phyloP scores from a whole-genome alignment of 2,329 filamentous ascomycete species.

The Hysterium pulicare region DNA sequence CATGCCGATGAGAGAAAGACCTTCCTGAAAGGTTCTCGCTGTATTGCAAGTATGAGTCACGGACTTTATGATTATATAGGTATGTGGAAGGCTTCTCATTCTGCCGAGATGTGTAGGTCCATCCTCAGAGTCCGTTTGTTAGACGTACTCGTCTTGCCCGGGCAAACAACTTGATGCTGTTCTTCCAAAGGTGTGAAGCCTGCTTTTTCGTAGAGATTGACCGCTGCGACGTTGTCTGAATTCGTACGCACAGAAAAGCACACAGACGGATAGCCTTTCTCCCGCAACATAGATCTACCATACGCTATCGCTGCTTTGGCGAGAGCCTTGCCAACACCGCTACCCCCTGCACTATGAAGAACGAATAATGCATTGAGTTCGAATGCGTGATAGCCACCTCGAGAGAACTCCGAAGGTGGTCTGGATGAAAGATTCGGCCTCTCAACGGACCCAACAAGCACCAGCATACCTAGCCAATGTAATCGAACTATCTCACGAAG shows the following conservation, averaged over 20 bases:
- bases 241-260: conserved; percentile 20
- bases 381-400: conserved; percentile 10
- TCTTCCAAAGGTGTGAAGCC: no score
- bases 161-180: no score
- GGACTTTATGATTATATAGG: no score
- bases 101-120: no score
- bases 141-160: no score
- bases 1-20: no score
- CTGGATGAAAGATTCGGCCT: neutral
- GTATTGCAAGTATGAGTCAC: no score
- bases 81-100: no score
- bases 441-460: conserved; percentile 9
- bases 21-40: no score
- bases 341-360: conserved; percentile 15
- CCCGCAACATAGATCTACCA: conserved; percentile 6
- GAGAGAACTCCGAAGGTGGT: neutral
- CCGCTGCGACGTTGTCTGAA: conserved; percentile 21
- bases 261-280: conserved; percentile 2
- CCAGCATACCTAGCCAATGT: conserved; percentile 13
- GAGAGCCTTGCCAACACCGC: conserved; percentile 25
- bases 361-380: conserved; percentile 30
- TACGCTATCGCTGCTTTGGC: conserved; percentile 20
- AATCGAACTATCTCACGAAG: neutral
- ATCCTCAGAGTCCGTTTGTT: no score
- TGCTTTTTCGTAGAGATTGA: conserved; percentile 19